Percentiles rank a stretch among this genome's conserved stretches.
Conservation (phyloP, 441 rosid species). For the Omphalea diandra region DNA sequence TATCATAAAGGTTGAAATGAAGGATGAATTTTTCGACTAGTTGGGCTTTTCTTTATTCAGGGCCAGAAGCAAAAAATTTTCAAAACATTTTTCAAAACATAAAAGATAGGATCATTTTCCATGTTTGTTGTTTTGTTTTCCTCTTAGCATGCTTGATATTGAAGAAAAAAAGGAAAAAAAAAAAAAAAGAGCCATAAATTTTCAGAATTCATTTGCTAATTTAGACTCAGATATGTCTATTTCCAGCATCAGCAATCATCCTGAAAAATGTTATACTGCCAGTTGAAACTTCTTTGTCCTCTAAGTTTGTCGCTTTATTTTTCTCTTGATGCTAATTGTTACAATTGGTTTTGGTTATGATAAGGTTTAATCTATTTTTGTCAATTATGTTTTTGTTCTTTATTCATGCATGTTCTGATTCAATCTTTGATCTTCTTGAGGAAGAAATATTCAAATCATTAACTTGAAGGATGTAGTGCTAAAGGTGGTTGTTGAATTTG, state of each 20-base stretch:
- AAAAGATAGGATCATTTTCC: too few relatives aligned
- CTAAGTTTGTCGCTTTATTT: not conserved
- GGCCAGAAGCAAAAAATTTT: too few relatives aligned
- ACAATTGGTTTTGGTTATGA: not conserved
- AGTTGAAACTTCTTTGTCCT: not conserved
- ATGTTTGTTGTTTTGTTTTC: not conserved
- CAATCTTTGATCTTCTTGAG: not conserved
- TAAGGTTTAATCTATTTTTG: not conserved
- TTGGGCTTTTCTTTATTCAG: not conserved
- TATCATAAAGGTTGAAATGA: not conserved
- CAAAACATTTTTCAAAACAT: too few relatives aligned
- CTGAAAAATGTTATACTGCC: not conserved
- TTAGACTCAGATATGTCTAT: not conserved
- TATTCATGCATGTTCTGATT: not conserved
- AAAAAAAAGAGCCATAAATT: too few relatives aligned
- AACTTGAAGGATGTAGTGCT: not conserved
- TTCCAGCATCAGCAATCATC: not conserved
- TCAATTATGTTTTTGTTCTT: not conserved
- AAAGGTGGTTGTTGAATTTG: slow-evolving; percentile 3
- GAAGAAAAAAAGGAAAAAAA: too few relatives aligned
- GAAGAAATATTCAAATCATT: not conserved
- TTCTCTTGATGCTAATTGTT: not conserved
- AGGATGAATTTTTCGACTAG: not conserved
- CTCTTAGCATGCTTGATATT: not conserved
- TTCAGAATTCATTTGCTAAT: not conserved